Evolutionary conservation across 169 alveolate species (phyloP).

Genomic region (Plasmodium inui): DNA sequence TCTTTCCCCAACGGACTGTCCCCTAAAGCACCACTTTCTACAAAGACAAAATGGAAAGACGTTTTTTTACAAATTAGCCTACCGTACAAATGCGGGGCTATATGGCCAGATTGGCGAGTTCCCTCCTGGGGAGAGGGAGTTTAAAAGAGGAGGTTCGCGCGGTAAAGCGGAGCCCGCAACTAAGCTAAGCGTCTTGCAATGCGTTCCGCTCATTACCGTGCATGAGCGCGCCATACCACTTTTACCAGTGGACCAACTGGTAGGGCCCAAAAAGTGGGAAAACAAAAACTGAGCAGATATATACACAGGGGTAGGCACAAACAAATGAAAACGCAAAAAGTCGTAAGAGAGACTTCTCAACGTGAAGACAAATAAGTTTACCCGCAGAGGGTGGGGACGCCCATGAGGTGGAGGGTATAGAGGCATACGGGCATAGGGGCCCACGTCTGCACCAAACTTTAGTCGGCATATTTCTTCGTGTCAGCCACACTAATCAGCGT

Average conservation of each 20-base stretch:
- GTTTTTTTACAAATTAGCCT: background rate
- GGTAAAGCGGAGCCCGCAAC: background rate
- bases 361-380: background rate
- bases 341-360: background rate
- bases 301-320: background rate
- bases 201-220: background rate
- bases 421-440: background rate
- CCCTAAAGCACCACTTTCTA: no score
- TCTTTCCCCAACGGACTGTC: no score
- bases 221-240: background rate
- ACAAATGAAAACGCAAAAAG: background rate
- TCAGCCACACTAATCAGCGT: conserved; percentile 33
- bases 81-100: background rate
- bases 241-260: background rate
- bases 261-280: background rate
- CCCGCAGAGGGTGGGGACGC: background rate
- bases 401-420: background rate
- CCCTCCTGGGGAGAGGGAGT: background rate
- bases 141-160: background rate
- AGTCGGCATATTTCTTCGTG: conserved; percentile 29
- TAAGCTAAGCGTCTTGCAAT: background rate
- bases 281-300: background rate
- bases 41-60: no score
- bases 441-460: background rate
- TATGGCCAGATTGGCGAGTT: background rate